These are phyloP conservation scores for Cylindrodendrum hubeiense DNA, from an alignment of 2,329 filamentous ascomycete species.

Conservation along the genomic window DNA sequence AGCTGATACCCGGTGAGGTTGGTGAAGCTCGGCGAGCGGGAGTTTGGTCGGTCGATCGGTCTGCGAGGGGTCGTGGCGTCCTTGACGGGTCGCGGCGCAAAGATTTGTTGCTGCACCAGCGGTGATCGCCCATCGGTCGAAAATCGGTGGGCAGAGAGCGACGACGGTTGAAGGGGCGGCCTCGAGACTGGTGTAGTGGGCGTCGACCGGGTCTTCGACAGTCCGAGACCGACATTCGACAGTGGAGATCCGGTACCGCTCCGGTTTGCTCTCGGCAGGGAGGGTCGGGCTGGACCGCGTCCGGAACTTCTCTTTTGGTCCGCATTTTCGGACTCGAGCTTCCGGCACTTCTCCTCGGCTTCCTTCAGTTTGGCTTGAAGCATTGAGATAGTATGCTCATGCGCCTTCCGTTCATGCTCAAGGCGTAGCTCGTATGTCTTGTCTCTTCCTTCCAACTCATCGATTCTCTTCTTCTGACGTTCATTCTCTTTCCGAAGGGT, in stretches of 20 bases:
- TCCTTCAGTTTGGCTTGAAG: constrained; percentile 52
- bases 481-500: constrained; percentile 50
- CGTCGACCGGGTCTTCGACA: constrained; percentile 41
- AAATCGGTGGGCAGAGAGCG: constrained; percentile 36
- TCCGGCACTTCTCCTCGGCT: constrained; percentile 48
- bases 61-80: constrained; percentile 17
- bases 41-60: constrained; percentile 31
- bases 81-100: constrained; percentile 23
- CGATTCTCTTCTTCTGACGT: constrained; percentile 48
- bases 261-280: constrained; percentile 36
- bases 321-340: constrained; percentile 45
- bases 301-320: constrained; percentile 36
- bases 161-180: constrained; percentile 28
- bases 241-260: constrained; percentile 31
- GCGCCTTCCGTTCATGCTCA: constrained; percentile 50
- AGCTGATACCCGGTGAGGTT: constrained; percentile 46
- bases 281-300: constrained; percentile 28
- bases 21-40: constrained; percentile 43
- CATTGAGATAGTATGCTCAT: constrained; percentile 48
- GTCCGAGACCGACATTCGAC: constrained; percentile 29
- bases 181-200: constrained; percentile 39
- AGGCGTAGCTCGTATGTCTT: constrained; percentile 55
- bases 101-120: constrained; percentile 24
- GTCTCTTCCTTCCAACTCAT: constrained; percentile 53
- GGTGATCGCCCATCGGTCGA: constrained; percentile 22